These are phyloP conservation scores for Mortierella sp. DNA, from an alignment of 371 early-diverging fungal genomes.

Conservation along the genomic window DNA sequence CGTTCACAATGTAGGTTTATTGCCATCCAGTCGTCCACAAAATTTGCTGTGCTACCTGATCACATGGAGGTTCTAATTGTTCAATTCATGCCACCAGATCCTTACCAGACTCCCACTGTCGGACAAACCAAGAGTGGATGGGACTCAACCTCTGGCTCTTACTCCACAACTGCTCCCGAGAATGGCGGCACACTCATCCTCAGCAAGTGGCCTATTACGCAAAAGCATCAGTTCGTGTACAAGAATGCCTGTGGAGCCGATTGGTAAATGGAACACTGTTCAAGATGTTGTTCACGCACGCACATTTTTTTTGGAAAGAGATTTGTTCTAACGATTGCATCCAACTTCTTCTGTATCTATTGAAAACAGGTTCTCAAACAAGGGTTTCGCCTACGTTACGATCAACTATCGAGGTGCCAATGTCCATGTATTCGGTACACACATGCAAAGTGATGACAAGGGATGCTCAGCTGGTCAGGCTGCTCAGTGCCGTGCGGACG, in stretches of 20 bases:
- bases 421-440: conserved; percentile 46
- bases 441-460: conserved; percentile 35
- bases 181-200: conserved; percentile 43
- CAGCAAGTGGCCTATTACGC: conserved; percentile 50
- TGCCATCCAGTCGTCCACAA: not conserved
- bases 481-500: conserved; percentile 15
- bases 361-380: conserved; percentile 34
- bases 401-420: conserved; percentile 34
- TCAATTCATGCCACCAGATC: conserved; percentile 20
- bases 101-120: conserved; percentile 38
- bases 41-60: not conserved
- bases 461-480: conserved; percentile 29
- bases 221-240: conserved; percentile 38
- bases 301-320: too few species aligned
- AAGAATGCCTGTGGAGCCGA: conserved; percentile 44
- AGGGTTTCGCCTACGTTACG: conserved; percentile 44
- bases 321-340: too few species aligned
- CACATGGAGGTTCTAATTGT: not conserved
- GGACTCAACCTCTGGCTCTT: conserved; percentile 47
- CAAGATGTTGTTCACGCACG: too few species aligned
- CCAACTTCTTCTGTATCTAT: too few species aligned
- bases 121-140: conserved; percentile 46
- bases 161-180: conserved; percentile 25
- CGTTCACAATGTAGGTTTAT: conserved; percentile 35
- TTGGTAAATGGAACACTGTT: conserved; percentile 21